Conservation (phyloP, 495 filamentous ascomycete species). For the Annulohypoxylon maeteangense region DNA sequence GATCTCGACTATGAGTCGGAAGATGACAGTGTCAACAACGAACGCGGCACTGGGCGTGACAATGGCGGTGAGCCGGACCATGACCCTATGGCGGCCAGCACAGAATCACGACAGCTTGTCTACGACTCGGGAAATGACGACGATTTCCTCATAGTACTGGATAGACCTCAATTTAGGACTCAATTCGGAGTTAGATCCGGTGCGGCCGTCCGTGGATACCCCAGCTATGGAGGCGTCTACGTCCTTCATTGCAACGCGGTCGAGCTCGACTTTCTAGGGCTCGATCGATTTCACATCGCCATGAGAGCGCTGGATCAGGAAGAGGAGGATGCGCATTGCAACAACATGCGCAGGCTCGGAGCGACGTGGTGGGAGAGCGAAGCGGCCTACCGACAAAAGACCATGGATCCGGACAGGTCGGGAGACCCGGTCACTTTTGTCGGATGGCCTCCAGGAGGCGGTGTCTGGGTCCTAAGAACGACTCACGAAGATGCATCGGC, state of each 20-base stretch:
- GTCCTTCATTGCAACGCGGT: conserved; percentile 34
- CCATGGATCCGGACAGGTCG: conserved; percentile 24
- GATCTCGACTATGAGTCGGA: conserved; percentile 21
- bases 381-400: conserved; percentile 25
- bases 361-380: conserved; percentile 43
- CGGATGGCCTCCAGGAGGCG: conserved; percentile 39
- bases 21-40: conserved; percentile 16
- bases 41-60: background rate
- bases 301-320: conserved; percentile 29
- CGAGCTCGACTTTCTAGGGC: conserved; percentile 40
- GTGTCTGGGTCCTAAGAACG: conserved; percentile 37
- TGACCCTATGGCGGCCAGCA: background rate
- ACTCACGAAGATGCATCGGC: conserved; percentile 29
- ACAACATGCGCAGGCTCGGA: conserved; percentile 42
- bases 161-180: conserved; percentile 33
- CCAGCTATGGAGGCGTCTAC: conserved; percentile 40
- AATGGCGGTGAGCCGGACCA: background rate
- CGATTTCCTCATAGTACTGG: conserved; percentile 29
- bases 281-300: conserved; percentile 36
- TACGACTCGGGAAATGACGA: conserved; percentile 29
- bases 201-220: conserved; percentile 37
- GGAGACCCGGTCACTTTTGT: conserved; percentile 28
- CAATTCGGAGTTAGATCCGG: conserved; percentile 36
- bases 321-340: conserved; percentile 39
- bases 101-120: conserved; percentile 16